Conservation (phyloP, 768 basidiomycete genomes). For the Tricholoma sp. region DNA sequence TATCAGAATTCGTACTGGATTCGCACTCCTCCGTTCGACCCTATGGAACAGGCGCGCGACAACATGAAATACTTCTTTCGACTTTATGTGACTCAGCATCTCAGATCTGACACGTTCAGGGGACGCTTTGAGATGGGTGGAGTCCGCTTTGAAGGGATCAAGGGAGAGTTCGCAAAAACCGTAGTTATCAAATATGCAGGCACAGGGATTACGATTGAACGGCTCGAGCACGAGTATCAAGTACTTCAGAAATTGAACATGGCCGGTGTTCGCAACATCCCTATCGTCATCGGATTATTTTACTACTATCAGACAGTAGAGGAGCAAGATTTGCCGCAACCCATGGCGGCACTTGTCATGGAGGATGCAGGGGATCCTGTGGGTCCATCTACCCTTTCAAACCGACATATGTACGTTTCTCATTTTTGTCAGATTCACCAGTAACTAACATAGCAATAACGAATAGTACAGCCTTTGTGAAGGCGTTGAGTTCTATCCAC, state of each 20-base stretch:
- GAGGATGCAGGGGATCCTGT: conserved; percentile 4
- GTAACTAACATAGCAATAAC: background rate
- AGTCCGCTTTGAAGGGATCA: background rate
- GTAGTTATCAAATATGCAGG: background rate
- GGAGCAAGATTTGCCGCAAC: no score
- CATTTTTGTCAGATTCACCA: background rate
- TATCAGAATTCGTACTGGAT: background rate
- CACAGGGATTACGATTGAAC: background rate
- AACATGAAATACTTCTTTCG: background rate
- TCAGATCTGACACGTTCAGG: background rate
- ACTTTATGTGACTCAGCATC: background rate
- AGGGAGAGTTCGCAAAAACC: background rate
- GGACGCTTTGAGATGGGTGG: background rate
- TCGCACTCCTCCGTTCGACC: background rate
- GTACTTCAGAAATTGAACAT: background rate
- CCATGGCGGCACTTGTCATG: conserved; percentile 2
- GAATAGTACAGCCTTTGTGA: background rate
- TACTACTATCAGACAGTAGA: background rate
- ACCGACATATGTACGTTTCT: background rate
- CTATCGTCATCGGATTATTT: conserved; percentile 5
- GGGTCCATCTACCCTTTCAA: background rate
- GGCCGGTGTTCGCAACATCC: background rate
- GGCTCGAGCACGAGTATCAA: background rate
- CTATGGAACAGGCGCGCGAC: background rate
- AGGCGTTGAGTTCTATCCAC: background rate